These are phyloP conservation scores for Colletotrichum sp. DNA, from an alignment of 2,329 filamentous ascomycete genomes.

Conservation along the genomic window DNA sequence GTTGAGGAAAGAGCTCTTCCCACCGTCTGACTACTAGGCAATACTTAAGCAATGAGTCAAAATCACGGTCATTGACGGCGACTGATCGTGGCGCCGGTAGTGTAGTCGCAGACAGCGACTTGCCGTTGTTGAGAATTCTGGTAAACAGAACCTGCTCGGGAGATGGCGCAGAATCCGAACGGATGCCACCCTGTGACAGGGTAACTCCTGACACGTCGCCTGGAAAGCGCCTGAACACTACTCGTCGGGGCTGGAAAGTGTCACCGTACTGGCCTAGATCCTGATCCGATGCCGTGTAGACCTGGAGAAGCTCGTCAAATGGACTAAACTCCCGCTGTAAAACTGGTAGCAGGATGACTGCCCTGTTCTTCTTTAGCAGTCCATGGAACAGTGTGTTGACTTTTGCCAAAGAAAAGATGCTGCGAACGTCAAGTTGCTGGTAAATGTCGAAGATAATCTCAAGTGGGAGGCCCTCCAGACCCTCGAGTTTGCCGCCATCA, in stretches of 20 bases:
- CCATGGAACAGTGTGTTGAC: constrained; percentile 40
- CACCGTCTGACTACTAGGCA: constrained; percentile 42
- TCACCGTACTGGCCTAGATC: constrained; percentile 37
- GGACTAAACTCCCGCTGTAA: constrained; percentile 48
- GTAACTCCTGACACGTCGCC: constrained; percentile 33
- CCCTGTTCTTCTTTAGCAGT: constrained; percentile 47
- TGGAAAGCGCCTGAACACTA: constrained; percentile 42
- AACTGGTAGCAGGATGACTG: constrained; percentile 46
- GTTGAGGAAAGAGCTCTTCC: constrained; percentile 45
- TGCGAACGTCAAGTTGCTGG: constrained; percentile 45
- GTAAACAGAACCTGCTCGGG: not conserved
- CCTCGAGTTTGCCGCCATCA: constrained; percentile 9
- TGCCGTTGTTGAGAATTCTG: not conserved
- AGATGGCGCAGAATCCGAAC: not conserved
- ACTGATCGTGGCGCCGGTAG: constrained; percentile 25
- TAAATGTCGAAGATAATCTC: constrained; percentile 57
- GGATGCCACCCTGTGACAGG: constrained; percentile 7
- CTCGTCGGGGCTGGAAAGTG: constrained; percentile 41
- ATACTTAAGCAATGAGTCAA: constrained; percentile 35
- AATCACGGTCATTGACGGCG: constrained; percentile 36
- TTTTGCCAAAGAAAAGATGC: constrained; percentile 43
- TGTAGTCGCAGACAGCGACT: not conserved
- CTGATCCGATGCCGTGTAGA: constrained; percentile 46
- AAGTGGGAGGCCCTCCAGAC: constrained; percentile 40
- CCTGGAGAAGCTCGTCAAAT: constrained; percentile 50